These are phyloP conservation scores for Triticum dicoccoides DNA, from an alignment of 176 grass and related monocot species.

Conservation along the genomic window DNA sequence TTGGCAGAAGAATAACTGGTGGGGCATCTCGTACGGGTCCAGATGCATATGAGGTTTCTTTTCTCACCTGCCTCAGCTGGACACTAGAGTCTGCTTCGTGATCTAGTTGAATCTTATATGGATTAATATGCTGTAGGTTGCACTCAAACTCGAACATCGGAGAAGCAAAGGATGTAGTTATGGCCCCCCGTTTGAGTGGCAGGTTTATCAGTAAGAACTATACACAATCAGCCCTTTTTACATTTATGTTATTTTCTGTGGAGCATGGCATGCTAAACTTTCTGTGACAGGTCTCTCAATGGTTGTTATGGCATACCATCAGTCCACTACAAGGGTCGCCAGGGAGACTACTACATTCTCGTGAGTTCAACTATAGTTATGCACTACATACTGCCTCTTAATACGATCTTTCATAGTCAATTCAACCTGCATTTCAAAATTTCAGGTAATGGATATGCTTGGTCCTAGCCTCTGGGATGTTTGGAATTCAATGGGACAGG, in stretches of 20 bases:
- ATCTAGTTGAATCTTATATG: not conserved
- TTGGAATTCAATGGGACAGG: constrained; percentile 81
- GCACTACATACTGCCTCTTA: constrained; percentile 8
- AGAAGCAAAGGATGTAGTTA: constrained; percentile 85
- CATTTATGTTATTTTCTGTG: constrained; percentile 9
- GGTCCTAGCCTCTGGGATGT: constrained; percentile 93
- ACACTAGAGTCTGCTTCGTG: not conserved
- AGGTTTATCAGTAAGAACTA: constrained; percentile 70
- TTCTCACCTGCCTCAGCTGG: constrained; percentile 30
- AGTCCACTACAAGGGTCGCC: constrained; percentile 86
- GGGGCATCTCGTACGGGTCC: constrained; percentile 60
- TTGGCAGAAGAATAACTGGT: constrained; percentile 83
- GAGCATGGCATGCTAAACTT: constrained; percentile 30
- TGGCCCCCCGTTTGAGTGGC: constrained; percentile 87
- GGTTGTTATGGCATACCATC: constrained; percentile 83
- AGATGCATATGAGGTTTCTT: constrained; percentile 80
- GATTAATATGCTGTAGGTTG: constrained; percentile 50
- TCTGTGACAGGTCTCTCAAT: constrained; percentile 57
- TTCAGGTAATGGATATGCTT: constrained; percentile 97
- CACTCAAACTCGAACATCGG: constrained; percentile 86
- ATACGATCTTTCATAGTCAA: not conserved
- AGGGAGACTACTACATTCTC: constrained; percentile 78
- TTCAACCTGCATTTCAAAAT: constrained; percentile 22
- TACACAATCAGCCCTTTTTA: not conserved
- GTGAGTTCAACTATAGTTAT: constrained; percentile 45